phyloP scores from a whole-genome alignment of 768 basidiomycete species.

The Suillus discolor region DNA sequence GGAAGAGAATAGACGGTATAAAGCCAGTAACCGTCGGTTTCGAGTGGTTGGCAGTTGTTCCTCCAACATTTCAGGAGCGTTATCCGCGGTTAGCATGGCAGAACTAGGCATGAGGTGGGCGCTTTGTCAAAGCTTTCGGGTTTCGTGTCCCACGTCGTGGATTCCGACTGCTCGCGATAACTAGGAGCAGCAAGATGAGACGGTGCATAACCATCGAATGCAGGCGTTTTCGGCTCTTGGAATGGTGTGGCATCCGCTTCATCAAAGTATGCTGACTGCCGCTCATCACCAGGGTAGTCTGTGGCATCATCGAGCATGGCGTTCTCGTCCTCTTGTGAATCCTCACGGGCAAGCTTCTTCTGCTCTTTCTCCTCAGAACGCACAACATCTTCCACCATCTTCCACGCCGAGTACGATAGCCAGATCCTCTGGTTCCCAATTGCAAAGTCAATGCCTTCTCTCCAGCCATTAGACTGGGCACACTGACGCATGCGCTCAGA shows the following conservation, averaged over 20 bases:
- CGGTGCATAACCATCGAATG: constrained; percentile 27
- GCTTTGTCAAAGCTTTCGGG: constrained; percentile 29
- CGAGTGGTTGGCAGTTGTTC: constrained; percentile 55
- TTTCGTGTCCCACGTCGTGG: constrained; percentile 47
- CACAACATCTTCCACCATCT: constrained; percentile 58
- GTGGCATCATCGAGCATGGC: constrained; percentile 40
- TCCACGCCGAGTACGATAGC: constrained; percentile 60
- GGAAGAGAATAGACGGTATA: constrained; percentile 52
- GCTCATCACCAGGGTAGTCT: constrained; percentile 38
- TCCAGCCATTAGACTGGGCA: constrained; percentile 53
- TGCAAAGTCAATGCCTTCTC: constrained; percentile 54
- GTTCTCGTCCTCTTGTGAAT: constrained; percentile 50
- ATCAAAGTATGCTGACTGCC: constrained; percentile 35
- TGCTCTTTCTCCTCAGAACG: constrained; percentile 53
- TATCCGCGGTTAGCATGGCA: constrained; percentile 41
- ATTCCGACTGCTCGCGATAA: constrained; percentile 38
- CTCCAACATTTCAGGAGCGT: constrained; percentile 51
- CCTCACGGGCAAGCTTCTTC: constrained; percentile 42
- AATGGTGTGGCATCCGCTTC: constrained; percentile 31
- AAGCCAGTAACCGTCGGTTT: constrained; percentile 61
- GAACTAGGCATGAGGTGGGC: constrained; percentile 39
- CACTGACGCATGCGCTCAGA: constrained; percentile 53
- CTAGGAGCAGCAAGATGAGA: constrained; percentile 24
- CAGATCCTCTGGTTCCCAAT: constrained; percentile 57
- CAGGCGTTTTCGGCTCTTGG: constrained; percentile 31